Base-by-base conservation (phyloP, 2,329 filamentous ascomycete genomes). In the Pseudopithomyces maydicus region DNA sequence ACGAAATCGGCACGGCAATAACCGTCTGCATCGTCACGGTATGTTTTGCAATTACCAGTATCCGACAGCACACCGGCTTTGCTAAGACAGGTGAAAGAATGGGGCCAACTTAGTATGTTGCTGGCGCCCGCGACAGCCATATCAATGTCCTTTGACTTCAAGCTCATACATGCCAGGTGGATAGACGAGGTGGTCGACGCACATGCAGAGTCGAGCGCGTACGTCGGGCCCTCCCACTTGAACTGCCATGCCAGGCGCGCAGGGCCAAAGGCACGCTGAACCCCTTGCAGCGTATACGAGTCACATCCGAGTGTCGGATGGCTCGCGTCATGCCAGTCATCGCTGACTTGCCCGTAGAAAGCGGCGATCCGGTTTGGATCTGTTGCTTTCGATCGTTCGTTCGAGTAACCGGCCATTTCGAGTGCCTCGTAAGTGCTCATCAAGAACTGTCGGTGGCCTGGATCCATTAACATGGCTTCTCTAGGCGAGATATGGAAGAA, bases 271-370 rank as follows among this genome's bases (percentile, higher is more conserved):
- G 81, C 82, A 17, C 84, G 74, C 10, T 74, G 71, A 23, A 78
- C 77, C 17, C 82, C 82, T 0, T 83, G 79, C 41, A 85, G 81
- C 63, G 73, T 82, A 64, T 85, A 84, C 1, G 43, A 45, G 22
- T 52, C 48, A 23, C 38, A 33, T n/a, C 39, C 48, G n/a, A 4
- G 14, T 11, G n/a, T 55, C 11, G 26, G n/a, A n/a, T 49, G 14
- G 11, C 48, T 48, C 6, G 35, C 17, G 10, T 32, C 39, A 4
- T 8, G 26, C 47, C 49, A 68, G 54, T 76, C 74, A 47, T 76
- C 67, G 26, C 39, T 55, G 3, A 64, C 56, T 38, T 61, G 55
- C 1, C 73, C 73, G 55, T 67, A 73, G 55, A 61, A 76, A 1
- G 61, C 64, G 6, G 69, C 72, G 5, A 76, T 64, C n/a, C 42